These are phyloP conservation scores for Heliophila coronopifolia DNA, from an alignment of 441 rosid species.

Conservation along the genomic window DNA sequence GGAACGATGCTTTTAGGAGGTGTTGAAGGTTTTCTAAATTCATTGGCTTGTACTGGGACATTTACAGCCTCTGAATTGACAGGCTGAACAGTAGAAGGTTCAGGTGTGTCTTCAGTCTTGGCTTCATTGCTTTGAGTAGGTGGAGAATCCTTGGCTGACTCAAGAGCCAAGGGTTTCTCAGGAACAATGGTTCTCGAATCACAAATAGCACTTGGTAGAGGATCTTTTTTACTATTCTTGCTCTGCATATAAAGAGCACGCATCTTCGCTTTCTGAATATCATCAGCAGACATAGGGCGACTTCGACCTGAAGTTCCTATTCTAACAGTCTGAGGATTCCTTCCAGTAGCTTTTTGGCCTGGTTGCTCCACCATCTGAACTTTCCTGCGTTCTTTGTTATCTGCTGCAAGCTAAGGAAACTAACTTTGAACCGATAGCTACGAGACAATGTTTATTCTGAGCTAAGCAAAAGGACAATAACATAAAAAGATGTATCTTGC, in stretches of 20 bases:
- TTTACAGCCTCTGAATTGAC: constrained; percentile 24
- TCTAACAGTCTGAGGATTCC: constrained; percentile 57
- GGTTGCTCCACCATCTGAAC: constrained; percentile 96
- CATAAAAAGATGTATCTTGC: constrained; percentile 2
- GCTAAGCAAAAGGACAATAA: neutral
- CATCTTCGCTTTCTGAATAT: constrained; percentile 95
- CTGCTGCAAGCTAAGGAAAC: constrained; percentile 66
- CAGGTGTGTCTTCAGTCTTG: constrained; percentile 23
- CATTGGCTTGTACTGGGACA: constrained; percentile 38
- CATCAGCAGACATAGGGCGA: constrained; percentile 98
- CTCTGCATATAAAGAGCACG: constrained; percentile 78
- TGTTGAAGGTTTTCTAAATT: constrained; percentile 36
- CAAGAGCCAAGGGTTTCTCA: constrained; percentile 32
- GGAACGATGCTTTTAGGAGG: constrained; percentile 32
- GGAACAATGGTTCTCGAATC: constrained; percentile 40
- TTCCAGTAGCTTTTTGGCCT: constrained; percentile 69
- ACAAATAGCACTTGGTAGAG: constrained; percentile 40
- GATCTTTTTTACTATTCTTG: constrained; percentile 55
- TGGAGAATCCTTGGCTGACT: constrained; percentile 31
- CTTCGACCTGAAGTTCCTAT: constrained; percentile 48
- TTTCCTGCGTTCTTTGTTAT: constrained; percentile 83
- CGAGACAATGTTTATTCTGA: neutral
- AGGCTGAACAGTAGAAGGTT: constrained; percentile 18
- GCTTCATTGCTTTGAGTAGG: constrained; percentile 17
- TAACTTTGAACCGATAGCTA: neutral